Conservation (phyloP, 208 protist species). For the Porcisia deanei region DNA sequence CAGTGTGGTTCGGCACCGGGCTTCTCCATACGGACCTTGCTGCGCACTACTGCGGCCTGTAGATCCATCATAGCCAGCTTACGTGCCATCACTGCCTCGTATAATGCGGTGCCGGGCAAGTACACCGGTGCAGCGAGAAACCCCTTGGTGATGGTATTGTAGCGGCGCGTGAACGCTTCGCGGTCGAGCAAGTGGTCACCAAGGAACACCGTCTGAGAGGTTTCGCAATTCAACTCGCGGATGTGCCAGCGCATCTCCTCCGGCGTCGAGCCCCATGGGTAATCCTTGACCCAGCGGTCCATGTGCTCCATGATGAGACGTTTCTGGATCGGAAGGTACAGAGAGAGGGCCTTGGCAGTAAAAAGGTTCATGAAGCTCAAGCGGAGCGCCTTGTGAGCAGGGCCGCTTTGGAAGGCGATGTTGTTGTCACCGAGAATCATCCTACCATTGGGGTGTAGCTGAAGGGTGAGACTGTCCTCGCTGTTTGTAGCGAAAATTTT, state of each 20-base stretch:
- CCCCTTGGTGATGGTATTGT: slow-evolving; percentile 93
- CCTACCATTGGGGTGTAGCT: slow-evolving; percentile 84
- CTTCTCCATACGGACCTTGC: slow-evolving; percentile 74
- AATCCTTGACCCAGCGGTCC: slow-evolving; percentile 61
- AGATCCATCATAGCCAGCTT: slow-evolving; percentile 87
- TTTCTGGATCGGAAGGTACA: slow-evolving; percentile 84
- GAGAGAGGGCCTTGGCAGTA: slow-evolving; percentile 80
- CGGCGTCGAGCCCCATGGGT: slow-evolving; percentile 52
- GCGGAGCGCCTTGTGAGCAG: slow-evolving; percentile 79
- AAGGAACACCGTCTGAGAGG: slow-evolving; percentile 92
- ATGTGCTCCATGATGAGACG: slow-evolving; percentile 73
- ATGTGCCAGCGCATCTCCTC: slow-evolving; percentile 85
- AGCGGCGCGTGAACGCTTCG: slow-evolving; percentile 89
- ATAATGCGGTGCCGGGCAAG: slow-evolving; percentile 91
- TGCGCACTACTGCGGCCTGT: slow-evolving; percentile 74
- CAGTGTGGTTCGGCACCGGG: slow-evolving; percentile 81
- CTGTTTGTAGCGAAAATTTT: slow-evolving; percentile 84
- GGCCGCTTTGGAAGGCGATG: slow-evolving; percentile 86
- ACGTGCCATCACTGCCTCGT: slow-evolving; percentile 89
- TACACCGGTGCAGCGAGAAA: slow-evolving; percentile 92
- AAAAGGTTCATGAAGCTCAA: slow-evolving; percentile 89
- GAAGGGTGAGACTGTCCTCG: slow-evolving; percentile 73
- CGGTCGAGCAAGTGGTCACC: slow-evolving; percentile 89
- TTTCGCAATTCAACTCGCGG: slow-evolving; percentile 92
- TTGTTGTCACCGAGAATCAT: slow-evolving; percentile 88